Evolutionary conservation across 352 stramenopile genomes (phyloP).

Genomic region (Phytopythium chamaehyphon): DNA sequence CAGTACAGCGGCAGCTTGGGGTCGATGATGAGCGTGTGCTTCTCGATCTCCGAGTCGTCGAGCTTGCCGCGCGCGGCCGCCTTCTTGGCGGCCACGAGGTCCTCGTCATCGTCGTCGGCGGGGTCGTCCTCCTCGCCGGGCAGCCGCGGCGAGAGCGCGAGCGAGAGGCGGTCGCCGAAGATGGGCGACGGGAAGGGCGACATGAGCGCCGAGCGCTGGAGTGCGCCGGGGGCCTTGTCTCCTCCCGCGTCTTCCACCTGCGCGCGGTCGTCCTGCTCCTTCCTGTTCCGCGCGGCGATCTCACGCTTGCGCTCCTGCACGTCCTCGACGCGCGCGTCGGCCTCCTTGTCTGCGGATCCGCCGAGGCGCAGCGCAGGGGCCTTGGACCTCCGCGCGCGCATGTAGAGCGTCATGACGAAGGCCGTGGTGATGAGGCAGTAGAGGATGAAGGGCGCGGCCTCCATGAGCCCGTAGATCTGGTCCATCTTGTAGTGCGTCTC

Average conservation of each 20-base stretch:
- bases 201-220: constrained; percentile 49
- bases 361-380: constrained; percentile 70
- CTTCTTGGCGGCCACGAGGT: constrained; percentile 39
- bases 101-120: constrained; percentile 46
- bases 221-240: constrained; percentile 2
- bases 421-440: constrained; percentile 78
- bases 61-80: constrained; percentile 41
- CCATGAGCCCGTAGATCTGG: constrained; percentile 82
- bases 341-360: constrained; percentile 41
- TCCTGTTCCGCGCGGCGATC: constrained; percentile 24
- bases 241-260: constrained; percentile 21
- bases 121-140: constrained; percentile 50
- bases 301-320: constrained; percentile 55
- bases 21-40: constrained; percentile 83
- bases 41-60: constrained; percentile 70
- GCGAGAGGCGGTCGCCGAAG: constrained; percentile 43
- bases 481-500: constrained; percentile 82
- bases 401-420: constrained; percentile 80
- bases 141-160: constrained; percentile 29
- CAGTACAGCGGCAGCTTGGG: constrained; percentile 85
- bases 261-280: constrained; percentile 15
- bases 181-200: constrained; percentile 80
- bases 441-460: constrained; percentile 74
- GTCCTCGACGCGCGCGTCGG: constrained; percentile 36
- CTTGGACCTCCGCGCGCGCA: constrained; percentile 77